These are phyloP conservation scores for Paraphysoderma sedebokerense DNA, from an alignment of 371 early-diverging fungal species.

Conservation along the genomic window DNA sequence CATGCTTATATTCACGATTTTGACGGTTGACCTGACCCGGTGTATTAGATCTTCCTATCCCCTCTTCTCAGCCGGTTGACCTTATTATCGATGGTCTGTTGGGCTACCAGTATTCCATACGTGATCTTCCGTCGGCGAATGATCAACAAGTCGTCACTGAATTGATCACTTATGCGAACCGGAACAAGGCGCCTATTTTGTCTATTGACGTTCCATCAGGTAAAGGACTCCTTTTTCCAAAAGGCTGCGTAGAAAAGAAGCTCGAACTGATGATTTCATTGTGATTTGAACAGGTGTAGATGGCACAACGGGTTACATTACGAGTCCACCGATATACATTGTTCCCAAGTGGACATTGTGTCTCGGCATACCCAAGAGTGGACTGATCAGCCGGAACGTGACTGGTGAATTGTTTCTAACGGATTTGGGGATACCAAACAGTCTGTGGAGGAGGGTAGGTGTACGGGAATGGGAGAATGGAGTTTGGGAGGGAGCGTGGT, in stretches of 20 bases:
- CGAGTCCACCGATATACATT: slow-evolving; percentile 19
- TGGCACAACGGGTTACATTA: slow-evolving; percentile 7
- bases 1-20: too few species aligned
- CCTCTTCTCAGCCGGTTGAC: slow-evolving; percentile 42
- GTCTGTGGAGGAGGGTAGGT: slow-evolving; percentile 40
- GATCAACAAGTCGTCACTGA: slow-evolving; percentile 26
- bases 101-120: slow-evolving; percentile 37
- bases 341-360: slow-evolving; percentile 46
- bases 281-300: slow-evolving; percentile 6
- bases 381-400: slow-evolving; percentile 27
- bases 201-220: slow-evolving; percentile 53
- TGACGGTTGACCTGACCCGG: too few species aligned
- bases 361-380: slow-evolving; percentile 51
- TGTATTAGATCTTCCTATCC: not conserved
- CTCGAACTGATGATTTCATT: slow-evolving; percentile 1
- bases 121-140: slow-evolving; percentile 30
- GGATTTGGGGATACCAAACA: slow-evolving; percentile 54
- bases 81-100: slow-evolving; percentile 58
- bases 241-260: not conserved
- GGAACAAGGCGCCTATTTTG: slow-evolving; percentile 45
- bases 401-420: slow-evolving; percentile 57
- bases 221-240: slow-evolving; percentile 4
- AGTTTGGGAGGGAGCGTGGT: slow-evolving; percentile 54
- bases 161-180: slow-evolving; percentile 58
- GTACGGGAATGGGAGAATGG: slow-evolving; percentile 30